A percentile compares a stretch with the other conserved stretches of the same genome.
phyloP scores from a whole-genome alignment of 2,329 filamentous ascomycete genomes.

The Grosmannia huntii region DNA sequence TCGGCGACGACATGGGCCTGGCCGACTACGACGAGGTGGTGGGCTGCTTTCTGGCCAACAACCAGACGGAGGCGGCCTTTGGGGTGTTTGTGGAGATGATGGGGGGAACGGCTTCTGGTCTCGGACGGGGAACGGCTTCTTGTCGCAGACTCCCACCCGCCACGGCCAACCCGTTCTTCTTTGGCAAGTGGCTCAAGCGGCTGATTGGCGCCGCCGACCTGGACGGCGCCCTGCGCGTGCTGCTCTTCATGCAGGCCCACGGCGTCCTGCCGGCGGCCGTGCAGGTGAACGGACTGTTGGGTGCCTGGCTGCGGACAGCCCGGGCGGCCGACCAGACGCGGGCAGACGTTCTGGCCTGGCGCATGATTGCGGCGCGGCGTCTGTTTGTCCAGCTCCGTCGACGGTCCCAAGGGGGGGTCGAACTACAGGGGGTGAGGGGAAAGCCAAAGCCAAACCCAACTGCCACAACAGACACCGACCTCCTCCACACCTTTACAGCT shows the following conservation, averaged over 20 bases:
- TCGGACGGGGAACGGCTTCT: conserved; percentile 17
- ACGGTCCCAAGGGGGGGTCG: conserved; percentile 16
- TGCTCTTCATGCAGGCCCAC: conserved; percentile 61
- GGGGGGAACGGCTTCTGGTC: conserved; percentile 24
- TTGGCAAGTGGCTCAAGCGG: conserved; percentile 78
- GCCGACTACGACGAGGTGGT: conserved; percentile 66
- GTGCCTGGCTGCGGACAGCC: conserved; percentile 59
- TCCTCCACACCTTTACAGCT: conserved; percentile 16
- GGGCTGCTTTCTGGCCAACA: conserved; percentile 54
- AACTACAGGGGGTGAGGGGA: conserved; percentile 10
- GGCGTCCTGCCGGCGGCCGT: conserved; percentile 57
- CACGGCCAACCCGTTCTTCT: conserved; percentile 64
- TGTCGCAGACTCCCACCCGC: conserved; percentile 28
- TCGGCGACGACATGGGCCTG: conserved; percentile 49
- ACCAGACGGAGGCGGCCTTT: conserved; percentile 53
- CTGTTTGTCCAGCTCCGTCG: conserved; percentile 43
- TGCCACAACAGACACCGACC: not conserved
- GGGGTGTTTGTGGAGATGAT: conserved; percentile 85
- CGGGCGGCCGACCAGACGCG: conserved; percentile 38
- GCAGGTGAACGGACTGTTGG: conserved; percentile 72
- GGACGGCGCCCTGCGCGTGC: conserved; percentile 57
- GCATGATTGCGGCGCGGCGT: conserved; percentile 60
- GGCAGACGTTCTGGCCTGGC: conserved; percentile 60
- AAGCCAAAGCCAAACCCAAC: not conserved
- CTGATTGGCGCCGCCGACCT: conserved; percentile 61